Evolutionary conservation across 75 land plant species (phyloP), one percentile per base, ranked within the genome.

Genomic region (Adiantum capillusveneris): DNA sequence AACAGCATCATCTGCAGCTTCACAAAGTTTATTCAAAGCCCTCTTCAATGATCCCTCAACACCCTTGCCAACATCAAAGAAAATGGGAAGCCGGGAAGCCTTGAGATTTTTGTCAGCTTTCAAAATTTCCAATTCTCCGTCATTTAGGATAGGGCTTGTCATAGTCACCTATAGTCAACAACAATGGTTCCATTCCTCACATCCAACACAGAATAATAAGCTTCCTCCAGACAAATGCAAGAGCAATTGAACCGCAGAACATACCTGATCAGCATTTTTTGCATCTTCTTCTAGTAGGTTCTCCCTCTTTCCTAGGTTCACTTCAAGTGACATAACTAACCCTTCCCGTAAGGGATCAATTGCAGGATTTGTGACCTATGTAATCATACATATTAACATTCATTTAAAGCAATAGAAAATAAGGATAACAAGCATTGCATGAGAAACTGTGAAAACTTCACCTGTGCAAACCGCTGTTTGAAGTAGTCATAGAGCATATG

Each of bases 391-490:
- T 22, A 53, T 25, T 22, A 14, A 53, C 7, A 53, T 53, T 48
- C 18, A 18, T 20, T 16, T 11, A 11, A 13, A 5, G 5, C 51
- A 12, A 11, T 48, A 48, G 20, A 48, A 48, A 48, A 48, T 13
- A 48, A 19, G 20, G 20, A 48, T 48, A 20, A 5, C 20, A 24
- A 19, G 16, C 20, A 48, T 20, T 12, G 18, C 51, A n/a, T 53
- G 55, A 13, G 3, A 25, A 53, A 2, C 21, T 53, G 2, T 24
- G 7, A 34, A 53, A 12, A 22, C 25, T 29, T 14, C 28, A 94
- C 98, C 96, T 94, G 98, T 12, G 98, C 98, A 78, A 94, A 94
- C 5, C 98, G 76, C 60, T 95, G 99, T 75, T 95, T 95, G 74
- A 95, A 95, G 61, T 95, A 95, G 64, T 95, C 96, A 82, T 80